A percentile compares a stretch with the other conserved stretches of the same genome.
Evolutionary conservation across 352 stramenopile species (phyloP).

Genomic region (Stramenopiles sp.): DNA sequence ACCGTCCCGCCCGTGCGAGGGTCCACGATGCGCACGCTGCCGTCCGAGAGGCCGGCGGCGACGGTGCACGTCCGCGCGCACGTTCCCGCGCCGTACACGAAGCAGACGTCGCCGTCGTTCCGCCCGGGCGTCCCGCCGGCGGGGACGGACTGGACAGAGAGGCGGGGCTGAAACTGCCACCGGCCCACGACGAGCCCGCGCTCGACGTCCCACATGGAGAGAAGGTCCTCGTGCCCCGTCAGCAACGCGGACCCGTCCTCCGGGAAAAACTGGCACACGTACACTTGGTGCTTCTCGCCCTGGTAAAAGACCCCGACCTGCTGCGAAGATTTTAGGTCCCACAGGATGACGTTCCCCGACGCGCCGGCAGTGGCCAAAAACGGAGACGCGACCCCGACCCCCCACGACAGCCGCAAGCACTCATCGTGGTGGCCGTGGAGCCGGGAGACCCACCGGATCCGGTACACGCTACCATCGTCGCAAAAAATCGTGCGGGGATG

Average conservation of each 20-base stretch:
- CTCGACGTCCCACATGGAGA: conserved; percentile 9
- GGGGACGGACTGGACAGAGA: no score
- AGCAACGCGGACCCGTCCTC: conserved; percentile 9
- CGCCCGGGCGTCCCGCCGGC: no score
- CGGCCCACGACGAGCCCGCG: background rate
- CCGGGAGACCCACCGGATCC: background rate
- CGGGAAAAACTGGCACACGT: conserved; percentile 11
- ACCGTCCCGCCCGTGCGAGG: background rate
- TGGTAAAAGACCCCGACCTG: background rate
- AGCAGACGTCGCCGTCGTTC: no score
- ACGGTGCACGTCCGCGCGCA: background rate
- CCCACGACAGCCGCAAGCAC: background rate
- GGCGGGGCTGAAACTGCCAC: background rate
- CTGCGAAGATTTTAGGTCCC: background rate
- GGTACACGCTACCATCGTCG: background rate
- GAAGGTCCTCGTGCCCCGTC: background rate
- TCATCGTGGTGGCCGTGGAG: conserved; percentile 9
- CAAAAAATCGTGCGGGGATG: no score
- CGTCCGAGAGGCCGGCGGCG: background rate
- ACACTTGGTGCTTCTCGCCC: background rate
- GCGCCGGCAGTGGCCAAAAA: background rate
- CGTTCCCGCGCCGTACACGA: background rate
- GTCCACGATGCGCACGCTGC: background rate
- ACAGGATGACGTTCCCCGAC: background rate
- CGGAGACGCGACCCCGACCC: background rate